Base-by-base conservation (phyloP, 2,329 filamentous ascomycete genomes). In the Paracoccidioides lutzii region DNA sequence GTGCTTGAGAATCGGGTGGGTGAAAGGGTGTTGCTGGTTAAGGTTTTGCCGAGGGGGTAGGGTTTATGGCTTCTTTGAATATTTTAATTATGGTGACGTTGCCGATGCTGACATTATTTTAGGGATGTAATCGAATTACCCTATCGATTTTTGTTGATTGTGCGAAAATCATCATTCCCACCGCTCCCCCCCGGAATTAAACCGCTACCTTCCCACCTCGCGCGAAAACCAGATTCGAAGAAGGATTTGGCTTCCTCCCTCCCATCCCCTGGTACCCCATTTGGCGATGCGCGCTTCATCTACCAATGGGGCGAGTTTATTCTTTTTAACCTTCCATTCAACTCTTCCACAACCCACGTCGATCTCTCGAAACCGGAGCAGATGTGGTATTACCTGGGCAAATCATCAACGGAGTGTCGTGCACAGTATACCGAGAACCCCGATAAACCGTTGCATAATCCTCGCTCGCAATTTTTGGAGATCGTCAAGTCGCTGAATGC, bases 361-460 rank as follows among this genome's bases (percentile, higher is more conserved):
- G 82, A 95, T 65, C 70, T 95, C 7, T 72, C 72, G 58, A 87
- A 86, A 67, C 77, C 83, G 14, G 81, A 91, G 59, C 84, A 88
- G 66, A 70, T 95, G 15, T 97, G 90, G 88, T 81, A 89, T 72
- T 97, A 96, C 68, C 78, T 98, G 58, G 88, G 88, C 37, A 82
- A 82, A 67, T 81, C 80, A 22, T 97, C 91, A 28, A 96, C 91
- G 5, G 91, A 97, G 66, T 87, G 89, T 54, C 90, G 85, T 69
- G 85, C 90, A 32, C 89, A 94, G 68, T 98, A 93, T 71, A 95
- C 90, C 4, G 87, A 93, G 64, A 83, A 95, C 71, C 81, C 79
- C 45, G 73, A 71, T 57, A 76, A 75, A 57, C 61, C 64, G 58
- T 62, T 72, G 59, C 72, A 76, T 69, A 76, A 78, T 64, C 70